phyloP scores from a whole-genome alignment of 345 rosid species.

The Rhodamnia argentea region DNA sequence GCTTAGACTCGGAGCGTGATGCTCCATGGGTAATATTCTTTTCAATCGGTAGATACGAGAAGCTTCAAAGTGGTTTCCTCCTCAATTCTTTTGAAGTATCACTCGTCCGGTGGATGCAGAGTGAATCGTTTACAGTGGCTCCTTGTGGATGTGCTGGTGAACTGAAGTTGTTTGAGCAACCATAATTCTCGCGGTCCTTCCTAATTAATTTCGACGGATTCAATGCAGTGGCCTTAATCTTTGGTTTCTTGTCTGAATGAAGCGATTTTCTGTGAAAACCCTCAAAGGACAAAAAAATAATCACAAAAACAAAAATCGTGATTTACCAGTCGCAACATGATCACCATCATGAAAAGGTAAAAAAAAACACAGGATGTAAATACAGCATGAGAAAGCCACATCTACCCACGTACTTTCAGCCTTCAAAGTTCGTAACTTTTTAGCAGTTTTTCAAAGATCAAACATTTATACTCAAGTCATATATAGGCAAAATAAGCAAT shows the following conservation, averaged over 20 bases:
- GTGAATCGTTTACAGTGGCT: too few species aligned
- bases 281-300: neutral
- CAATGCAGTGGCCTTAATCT: constrained; percentile 2
- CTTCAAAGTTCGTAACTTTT: neutral
- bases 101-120: too few species aligned
- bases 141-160: too few species aligned
- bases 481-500: neutral
- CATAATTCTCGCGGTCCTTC: constrained; percentile 9
- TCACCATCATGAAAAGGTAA: neutral
- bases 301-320: neutral
- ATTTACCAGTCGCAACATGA: neutral
- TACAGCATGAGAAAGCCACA: neutral
- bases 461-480: neutral
- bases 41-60: too few species aligned
- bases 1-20: too few species aligned
- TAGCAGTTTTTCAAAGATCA: neutral
- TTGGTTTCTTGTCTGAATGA: constrained; percentile 13
- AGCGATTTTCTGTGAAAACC: constrained; percentile 21
- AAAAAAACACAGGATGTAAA: neutral
- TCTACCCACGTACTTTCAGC: neutral
- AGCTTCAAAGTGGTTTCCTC: too few species aligned
- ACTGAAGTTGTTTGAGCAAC: constrained; percentile 2
- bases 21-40: too few species aligned
- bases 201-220: constrained; percentile 11
- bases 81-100: too few species aligned